Evolutionary conservation across 495 filamentous ascomycete species (phyloP).

Genomic region (Aspergillus egyptiacus): DNA sequence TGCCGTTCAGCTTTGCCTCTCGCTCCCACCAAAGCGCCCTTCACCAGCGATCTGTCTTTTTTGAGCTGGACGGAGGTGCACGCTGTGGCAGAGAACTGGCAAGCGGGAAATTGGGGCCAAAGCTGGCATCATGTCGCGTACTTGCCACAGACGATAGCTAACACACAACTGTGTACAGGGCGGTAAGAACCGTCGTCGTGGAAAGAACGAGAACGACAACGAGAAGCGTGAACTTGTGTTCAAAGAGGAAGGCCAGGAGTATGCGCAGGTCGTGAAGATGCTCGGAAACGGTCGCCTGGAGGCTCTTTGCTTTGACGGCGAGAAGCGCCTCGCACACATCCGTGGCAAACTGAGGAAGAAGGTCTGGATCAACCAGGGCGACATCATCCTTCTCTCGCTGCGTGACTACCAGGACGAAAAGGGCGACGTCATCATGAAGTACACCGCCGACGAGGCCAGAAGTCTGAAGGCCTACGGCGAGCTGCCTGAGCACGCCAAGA

Average conservation of each 20-base stretch:
- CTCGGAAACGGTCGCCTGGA: slow-evolving; percentile 95
- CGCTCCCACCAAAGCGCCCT: background rate
- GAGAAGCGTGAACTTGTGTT: slow-evolving; percentile 98
- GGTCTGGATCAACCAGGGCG: slow-evolving; percentile 98
- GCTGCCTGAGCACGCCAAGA: slow-evolving; percentile 95
- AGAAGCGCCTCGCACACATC: slow-evolving; percentile 50
- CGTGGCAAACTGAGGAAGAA: slow-evolving; percentile 96
- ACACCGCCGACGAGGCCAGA: slow-evolving; percentile 94
- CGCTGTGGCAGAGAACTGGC: slow-evolving; percentile 1
- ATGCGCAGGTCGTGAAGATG: slow-evolving; percentile 98
- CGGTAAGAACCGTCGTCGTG: slow-evolving; percentile 96
- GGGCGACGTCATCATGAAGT: slow-evolving; percentile 98
- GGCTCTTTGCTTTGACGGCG: slow-evolving; percentile 94
- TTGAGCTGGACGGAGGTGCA: background rate
- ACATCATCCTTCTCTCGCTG: slow-evolving; percentile 94
- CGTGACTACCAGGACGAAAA: slow-evolving; percentile 99
- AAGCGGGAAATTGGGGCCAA: background rate
- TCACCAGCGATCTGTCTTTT: background rate
- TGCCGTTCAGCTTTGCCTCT: slow-evolving; percentile 9
- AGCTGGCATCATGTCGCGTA: background rate
- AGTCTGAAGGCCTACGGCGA: slow-evolving; percentile 94
- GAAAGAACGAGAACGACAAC: slow-evolving; percentile 99
- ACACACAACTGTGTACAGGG: slow-evolving; percentile 52
- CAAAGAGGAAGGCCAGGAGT: slow-evolving; percentile 99
- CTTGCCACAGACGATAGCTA: slow-evolving; percentile 14